Base-by-base conservation (phyloP, 169 alveolate species). In the Plasmodium relictum region DNA sequence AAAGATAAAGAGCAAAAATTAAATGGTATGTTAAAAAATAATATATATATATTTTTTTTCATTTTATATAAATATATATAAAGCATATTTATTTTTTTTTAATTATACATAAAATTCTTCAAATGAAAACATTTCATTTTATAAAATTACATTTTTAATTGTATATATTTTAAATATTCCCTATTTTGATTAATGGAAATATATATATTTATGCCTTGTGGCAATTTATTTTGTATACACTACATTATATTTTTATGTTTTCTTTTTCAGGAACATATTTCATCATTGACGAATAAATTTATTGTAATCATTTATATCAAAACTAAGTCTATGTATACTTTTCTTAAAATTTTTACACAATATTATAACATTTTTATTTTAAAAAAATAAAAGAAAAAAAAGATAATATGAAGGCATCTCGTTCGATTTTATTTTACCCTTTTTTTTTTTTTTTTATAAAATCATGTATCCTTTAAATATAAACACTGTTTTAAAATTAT, bases 1-100 rank as follows among this genome's bases (percentile, higher is more conserved):
- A 98, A 98, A 94, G 99, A 99, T 93, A 98, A 98, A 93, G 99
- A 99, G 90, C 99, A 99, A 93, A 99, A 99, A 48, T 37, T 83
- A 18, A 83, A 83, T 44, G 91, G 91, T 83, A 68, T 9, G 39
- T 18, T 18, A 58, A 58, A 58, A 12, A 22, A 8, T 16, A 18
- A 59, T 31, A 31, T 31, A 31, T 31, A 31, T 31, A 31, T 31
- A 31, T 31, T 2, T 31, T 2, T 31, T 31, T 31, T 31, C 39
- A 31, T 31, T 31, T 31, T 31, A 31, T 31, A 31, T 42, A 70
- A 37, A 8, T 70, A 48, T 48, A 39, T 12, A 48, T 48, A 58
- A 41, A 70, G 20, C 41, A n/a, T 45, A 12, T n/a, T 56, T 39
- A n/a, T 7, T 9, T 16, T 16, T 31, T 6, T 18, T 14, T 41